Evolutionary conservation across 2,329 filamentous ascomycete genomes (phyloP), one percentile per base, ranked within the genome.

Genomic region (Penicillium sp.): DNA sequence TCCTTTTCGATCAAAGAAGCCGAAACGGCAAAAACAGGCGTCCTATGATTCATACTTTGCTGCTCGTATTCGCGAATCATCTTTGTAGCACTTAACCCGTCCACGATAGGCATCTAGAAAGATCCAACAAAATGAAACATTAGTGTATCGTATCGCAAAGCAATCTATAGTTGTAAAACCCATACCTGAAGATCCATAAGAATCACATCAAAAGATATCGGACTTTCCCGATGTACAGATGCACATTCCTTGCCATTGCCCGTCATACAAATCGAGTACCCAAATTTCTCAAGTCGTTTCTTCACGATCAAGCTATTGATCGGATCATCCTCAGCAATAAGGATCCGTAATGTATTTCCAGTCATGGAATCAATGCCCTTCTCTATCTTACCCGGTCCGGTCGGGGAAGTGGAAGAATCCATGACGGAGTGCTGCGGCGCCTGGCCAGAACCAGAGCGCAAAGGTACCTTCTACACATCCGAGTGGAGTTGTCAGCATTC

Each of bases 181-280:
- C 84, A 74, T 71, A 92, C 91, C 82, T 96, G 91, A 84, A 96
- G 91, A 69, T 96, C 92, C 92, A 96, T 96, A 60, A 96, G 80
- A 48, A 96, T 81, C 5, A 91, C 87, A 71, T 96, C 91, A 67
- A 90, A 95, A 22, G 77, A 75, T 26, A 72, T 72, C 0, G 87
- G 79, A 50, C 81, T 82, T 46, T 90, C 88, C 49, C 81, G 82
- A 71, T 90, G 93, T 4, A 85, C 81, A 49, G 82, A 80, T 6
- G 90, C 88, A 68, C 92, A 96, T 67, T 96, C 91, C 68, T 95
- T 89, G 8, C 92, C 92, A 60, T 96, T 96, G 37, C 89, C 82
- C 0, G 90, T 90, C 62, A 93, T 81, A 35, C 83, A 78, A 0
- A 95, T 88, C 1, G 82, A 74, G 62, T 96, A 90, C 0, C 90